Evolutionary conservation across 306 rosid genomes (phyloP).

Genomic region (Cucumis hystrix): DNA sequence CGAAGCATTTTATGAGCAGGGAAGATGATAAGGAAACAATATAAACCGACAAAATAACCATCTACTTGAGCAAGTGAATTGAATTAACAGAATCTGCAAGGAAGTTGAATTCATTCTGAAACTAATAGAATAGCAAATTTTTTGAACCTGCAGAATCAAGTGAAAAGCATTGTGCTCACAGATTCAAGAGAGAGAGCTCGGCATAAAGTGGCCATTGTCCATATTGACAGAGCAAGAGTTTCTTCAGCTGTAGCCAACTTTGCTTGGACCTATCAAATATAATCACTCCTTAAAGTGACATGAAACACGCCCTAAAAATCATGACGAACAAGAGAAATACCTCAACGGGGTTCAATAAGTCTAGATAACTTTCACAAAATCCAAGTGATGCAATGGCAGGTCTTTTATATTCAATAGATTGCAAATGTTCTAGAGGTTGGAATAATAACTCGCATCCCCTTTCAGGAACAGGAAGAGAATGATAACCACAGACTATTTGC

Average conservation of each 20-base stretch:
- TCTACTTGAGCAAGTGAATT: not conserved
- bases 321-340: conserved; percentile 27
- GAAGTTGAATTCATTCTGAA: not conserved
- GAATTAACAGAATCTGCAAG: not conserved
- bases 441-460: conserved; percentile 53
- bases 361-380: conserved; percentile 28
- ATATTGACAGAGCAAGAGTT: conserved; percentile 67
- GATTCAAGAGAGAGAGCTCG: conserved; percentile 80
- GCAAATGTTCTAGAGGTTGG: conserved; percentile 92
- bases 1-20: not conserved
- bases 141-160: not conserved
- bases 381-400: conserved; percentile 53
- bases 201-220: conserved; percentile 82
- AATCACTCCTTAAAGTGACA: not conserved
- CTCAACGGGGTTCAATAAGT: conserved; percentile 33
- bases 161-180: conserved; percentile 32
- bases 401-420: conserved; percentile 58
- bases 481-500: conserved; percentile 77
- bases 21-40: not conserved
- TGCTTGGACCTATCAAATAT: conserved; percentile 23
- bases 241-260: conserved; percentile 85
- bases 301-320: not conserved
- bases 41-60: not conserved
- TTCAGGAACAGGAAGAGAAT: conserved; percentile 52
- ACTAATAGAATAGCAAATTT: not conserved